Evolutionary conservation across 2,329 filamentous ascomycete species (phyloP), one percentile per base, ranked within the genome.

Genomic region (Emmonsiellopsis sp.): DNA sequence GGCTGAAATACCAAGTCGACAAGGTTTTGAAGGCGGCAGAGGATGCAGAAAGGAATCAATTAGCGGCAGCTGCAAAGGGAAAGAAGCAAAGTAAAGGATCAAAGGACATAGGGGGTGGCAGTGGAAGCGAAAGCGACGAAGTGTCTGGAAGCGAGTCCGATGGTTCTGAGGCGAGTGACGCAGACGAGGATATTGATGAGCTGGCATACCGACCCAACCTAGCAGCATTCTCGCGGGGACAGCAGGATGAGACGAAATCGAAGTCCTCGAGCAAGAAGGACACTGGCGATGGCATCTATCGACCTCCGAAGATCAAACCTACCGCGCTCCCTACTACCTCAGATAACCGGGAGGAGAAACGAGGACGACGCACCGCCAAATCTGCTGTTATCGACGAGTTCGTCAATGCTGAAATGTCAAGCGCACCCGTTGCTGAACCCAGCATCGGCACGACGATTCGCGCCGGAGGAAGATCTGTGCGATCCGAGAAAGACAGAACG

Each of bases 1-100:
- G 91, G 62, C 73, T 98, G 57, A 92, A 90, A 60, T 98, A 96
- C 71, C 91, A 96, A 67, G 89, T 98, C 63, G 92, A 97, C 70
- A 93, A 95, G 66, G 90, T 96, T 30, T 78, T 98, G 16, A 86
- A 89, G 58, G 88, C 89, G 0, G 90, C 90, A 37, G 87, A 95
- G 57, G 65, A 73, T 56, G 62, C 64, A 3, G 65, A 71, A 48
- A 59, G 67, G 32, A 57, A 59, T 9, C 63, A 68, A 54, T 59
- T 64, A 51, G 57, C 58, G 35, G n/a, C 59, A 3, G 54, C 63
- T 13, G 56, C 62, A 10, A 70, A 71, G 59, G 54, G 50, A 56
- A 63, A 51, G 62, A 62, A 53, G 40, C 72, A 62, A 55, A 51
- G 40, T 46, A 67, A 60, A 40, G 61, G 55, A 32, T 62, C 31